Conservation (phyloP, 1,284 basidiomycete genomes). For the Apiotrichum veenhuisii region DNA sequence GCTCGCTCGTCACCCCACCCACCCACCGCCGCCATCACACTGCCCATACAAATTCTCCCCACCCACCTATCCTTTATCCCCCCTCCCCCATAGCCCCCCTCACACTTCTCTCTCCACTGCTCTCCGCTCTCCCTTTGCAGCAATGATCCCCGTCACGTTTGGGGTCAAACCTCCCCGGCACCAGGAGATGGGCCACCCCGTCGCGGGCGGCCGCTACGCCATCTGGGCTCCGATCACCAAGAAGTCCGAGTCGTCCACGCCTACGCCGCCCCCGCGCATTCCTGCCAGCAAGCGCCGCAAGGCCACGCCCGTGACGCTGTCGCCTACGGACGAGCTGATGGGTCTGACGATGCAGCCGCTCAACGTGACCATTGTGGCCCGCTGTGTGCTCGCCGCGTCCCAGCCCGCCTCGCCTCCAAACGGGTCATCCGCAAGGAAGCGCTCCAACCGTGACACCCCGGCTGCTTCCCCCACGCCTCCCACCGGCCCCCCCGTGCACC, state of each 20-base stretch:
- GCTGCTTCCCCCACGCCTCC: conserved; percentile 13
- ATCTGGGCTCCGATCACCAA: background rate
- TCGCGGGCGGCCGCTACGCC: background rate
- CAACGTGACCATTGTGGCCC: conserved; percentile 28
- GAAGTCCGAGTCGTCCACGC: background rate
- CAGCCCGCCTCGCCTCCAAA: conserved; percentile 6
- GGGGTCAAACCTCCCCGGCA: background rate
- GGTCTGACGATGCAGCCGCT: conserved; percentile 25
- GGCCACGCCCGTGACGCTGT: conserved; percentile 4
- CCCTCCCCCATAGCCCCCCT: background rate
- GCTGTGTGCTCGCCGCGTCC: conserved; percentile 26
- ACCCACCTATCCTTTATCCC: background rate
- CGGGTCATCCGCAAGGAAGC: conserved; percentile 9
- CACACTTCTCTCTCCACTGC: background rate
- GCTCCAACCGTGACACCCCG: conserved; percentile 16
- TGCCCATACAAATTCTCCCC: background rate
- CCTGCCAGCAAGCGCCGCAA: conserved; percentile 17
- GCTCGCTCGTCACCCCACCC: background rate
- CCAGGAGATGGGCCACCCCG: background rate
- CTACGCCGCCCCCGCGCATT: conserved; percentile 2
- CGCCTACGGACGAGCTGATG: conserved; percentile 11
- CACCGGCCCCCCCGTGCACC: conserved; percentile 19
- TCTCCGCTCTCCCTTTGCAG: too few relatives aligned
- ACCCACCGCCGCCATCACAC: background rate
- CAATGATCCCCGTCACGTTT: conserved; percentile 2